phyloP scores from a whole-genome alignment of 768 basidiomycete genomes.

The Lyophyllum decastes region DNA sequence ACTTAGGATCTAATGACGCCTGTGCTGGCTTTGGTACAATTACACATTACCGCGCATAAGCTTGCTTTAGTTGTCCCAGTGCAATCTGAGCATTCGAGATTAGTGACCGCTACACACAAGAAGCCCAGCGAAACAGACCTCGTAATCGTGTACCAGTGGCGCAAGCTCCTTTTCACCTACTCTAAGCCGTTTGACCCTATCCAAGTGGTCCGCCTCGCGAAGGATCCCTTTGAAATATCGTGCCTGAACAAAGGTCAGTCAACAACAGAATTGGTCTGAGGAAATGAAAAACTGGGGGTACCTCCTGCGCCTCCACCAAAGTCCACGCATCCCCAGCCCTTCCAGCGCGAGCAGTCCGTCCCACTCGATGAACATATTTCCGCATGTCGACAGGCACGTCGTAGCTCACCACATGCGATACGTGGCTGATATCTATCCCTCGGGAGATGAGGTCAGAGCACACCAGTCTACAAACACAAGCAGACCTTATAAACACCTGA shows the following conservation, averaged over 20 bases:
- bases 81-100: conserved; percentile 29
- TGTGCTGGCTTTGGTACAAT: not conserved
- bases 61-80: conserved; percentile 38
- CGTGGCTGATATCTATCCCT: conserved; percentile 92
- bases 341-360: conserved; percentile 94
- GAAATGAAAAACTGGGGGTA: conserved; percentile 23
- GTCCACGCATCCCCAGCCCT: conserved; percentile 90
- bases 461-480: conserved; percentile 63
- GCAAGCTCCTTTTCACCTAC: conserved; percentile 63
- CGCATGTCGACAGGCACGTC: conserved; percentile 97
- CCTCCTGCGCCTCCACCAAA: conserved; percentile 93
- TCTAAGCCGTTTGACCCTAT: conserved; percentile 66
- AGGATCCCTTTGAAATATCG: conserved; percentile 87
- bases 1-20: not conserved
- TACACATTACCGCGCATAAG: conserved; percentile 29
- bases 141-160: conserved; percentile 60
- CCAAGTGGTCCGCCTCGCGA: conserved; percentile 67
- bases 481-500: not conserved
- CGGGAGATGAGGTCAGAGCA: conserved; percentile 96
- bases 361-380: conserved; percentile 97
- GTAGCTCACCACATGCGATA: conserved; percentile 93
- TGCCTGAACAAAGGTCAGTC: conserved; percentile 48
- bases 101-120: not conserved
- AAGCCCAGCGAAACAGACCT: conserved; percentile 43
- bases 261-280: not conserved